Base-by-base conservation (phyloP, 169 alveolate species). In the Hepatocystis sp. region DNA sequence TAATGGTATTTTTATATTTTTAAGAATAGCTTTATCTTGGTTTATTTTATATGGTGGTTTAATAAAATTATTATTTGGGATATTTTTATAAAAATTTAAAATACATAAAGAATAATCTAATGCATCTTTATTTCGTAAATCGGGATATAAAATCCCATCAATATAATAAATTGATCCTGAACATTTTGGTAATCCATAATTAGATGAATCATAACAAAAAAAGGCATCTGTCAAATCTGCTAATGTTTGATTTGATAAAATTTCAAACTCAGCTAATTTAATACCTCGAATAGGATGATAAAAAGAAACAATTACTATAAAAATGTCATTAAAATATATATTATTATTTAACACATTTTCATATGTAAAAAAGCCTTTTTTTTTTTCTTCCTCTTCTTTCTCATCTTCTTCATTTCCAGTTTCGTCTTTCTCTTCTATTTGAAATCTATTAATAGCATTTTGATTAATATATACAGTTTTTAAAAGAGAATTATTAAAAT, bases 271-370 rank as follows among this genome's bases (percentile, higher is more conserved):
- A 7, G 93, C 86, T 47, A 93, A 66, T 53, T 92, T 94, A 78
- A 91, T 93, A 13, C 97, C 97, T 44, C 96, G 40, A 11, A 93
- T 91, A 11, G 91, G 93, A 39, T 94, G 96, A 52, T 92, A 94
- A 58, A 94, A 90, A 23, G 93, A 91, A 25, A 94, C 90, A n/a
- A 88, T 78, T 13, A 76, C 89, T 1, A 86, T 36, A 66, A 84
- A 66, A 51, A 52, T 60, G 4, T 64, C 58, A 1, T 32, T 52
- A 23, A 63, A 47, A 15, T 42, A 44, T 17, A 39, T 17, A 60
- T 17, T 27, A 19, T n/a, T n/a, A n/a, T n/a, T n/a, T n/a, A n/a
- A n/a, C n/a, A n/a, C n/a, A n/a, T n/a, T n/a, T n/a, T n/a, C n/a
- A n/a, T n/a, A n/a, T n/a, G n/a, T n/a, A n/a, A n/a, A n/a, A n/a